Percentiles rank a stretch among this genome's conserved stretches.
phyloP scores from a whole-genome alignment of 1,139 yeast species.

The Dujonia santamariae region DNA sequence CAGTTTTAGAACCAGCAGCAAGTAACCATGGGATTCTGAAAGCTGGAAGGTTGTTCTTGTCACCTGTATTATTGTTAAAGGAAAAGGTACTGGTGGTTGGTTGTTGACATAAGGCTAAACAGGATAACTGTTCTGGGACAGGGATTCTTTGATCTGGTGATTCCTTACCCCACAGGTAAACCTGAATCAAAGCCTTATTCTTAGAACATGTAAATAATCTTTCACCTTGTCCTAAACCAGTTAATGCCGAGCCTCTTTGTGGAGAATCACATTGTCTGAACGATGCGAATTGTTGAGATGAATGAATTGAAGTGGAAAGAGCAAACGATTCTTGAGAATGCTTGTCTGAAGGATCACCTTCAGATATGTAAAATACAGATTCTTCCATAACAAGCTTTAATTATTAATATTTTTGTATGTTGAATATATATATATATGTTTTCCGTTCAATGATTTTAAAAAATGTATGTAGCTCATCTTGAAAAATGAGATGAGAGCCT shows the following conservation, averaged over 20 bases:
- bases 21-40: slow-evolving; percentile 64
- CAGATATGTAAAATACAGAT: slow-evolving; percentile 51
- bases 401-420: too few species aligned
- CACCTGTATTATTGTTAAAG: slow-evolving; percentile 5
- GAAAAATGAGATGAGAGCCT: too few species aligned
- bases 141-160: slow-evolving; percentile 81
- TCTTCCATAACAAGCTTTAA: too few species aligned
- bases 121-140: slow-evolving; percentile 72
- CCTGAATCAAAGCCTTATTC: slow-evolving; percentile 70
- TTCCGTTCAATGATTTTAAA: too few species aligned
- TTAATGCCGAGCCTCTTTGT: slow-evolving; percentile 41
- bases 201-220: slow-evolving; percentile 60
- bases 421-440: too few species aligned
- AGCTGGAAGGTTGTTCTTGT: slow-evolving; percentile 17
- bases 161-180: slow-evolving; percentile 76
- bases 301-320: slow-evolving; percentile 47
- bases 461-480: too few species aligned
- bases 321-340: slow-evolving; percentile 49
- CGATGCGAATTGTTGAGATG: slow-evolving; percentile 46
- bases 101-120: slow-evolving; percentile 51
- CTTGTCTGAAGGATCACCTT: slow-evolving; percentile 48
- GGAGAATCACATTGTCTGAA: slow-evolving; percentile 56
- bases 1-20: slow-evolving; percentile 69
- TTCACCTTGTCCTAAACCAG: slow-evolving; percentile 43
- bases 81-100: slow-evolving; percentile 10